Conservation (phyloP, 2,329 filamentous ascomycete species). For the Aspergillus novoparasiticus region DNA sequence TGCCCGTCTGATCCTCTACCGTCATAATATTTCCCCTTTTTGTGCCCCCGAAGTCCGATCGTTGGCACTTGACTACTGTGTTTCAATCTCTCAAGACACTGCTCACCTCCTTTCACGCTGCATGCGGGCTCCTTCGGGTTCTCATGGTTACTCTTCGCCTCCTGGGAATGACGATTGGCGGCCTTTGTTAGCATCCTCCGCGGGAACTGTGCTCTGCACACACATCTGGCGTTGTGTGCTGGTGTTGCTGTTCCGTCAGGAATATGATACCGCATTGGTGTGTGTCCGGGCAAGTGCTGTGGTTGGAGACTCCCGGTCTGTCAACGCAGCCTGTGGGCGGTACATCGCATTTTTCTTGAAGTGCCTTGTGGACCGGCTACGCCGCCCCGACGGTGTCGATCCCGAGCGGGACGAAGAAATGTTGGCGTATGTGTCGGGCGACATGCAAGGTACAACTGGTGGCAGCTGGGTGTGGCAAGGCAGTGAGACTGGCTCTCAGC, state of each 20-base stretch:
- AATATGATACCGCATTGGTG: constrained; percentile 70
- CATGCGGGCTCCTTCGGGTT: constrained; percentile 45
- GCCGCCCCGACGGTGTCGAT: constrained; percentile 42
- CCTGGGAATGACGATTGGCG: constrained; percentile 50
- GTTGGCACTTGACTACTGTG: constrained; percentile 76
- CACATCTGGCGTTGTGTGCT: constrained; percentile 88
- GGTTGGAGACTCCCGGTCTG: constrained; percentile 70
- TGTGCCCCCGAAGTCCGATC: constrained; percentile 67
- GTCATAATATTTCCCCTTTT: constrained; percentile 79
- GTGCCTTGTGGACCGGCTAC: constrained; percentile 61
- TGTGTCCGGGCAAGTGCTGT: constrained; percentile 72
- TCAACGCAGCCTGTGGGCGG: constrained; percentile 77
- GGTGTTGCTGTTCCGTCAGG: constrained; percentile 73
- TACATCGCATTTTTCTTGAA: constrained; percentile 81
- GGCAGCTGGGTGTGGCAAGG: constrained; percentile 82
- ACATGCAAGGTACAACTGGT: constrained; percentile 78
- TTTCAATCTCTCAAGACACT: constrained; percentile 74
- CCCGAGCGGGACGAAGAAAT: constrained; percentile 79
- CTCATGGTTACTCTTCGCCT: constrained; percentile 1
- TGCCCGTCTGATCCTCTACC: constrained; percentile 80
- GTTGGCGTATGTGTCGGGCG: constrained; percentile 80
- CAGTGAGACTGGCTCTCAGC: constrained; percentile 53
- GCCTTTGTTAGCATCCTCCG: constrained; percentile 63
- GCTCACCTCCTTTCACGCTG: constrained; percentile 72
- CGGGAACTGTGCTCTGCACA: constrained; percentile 74